Evolutionary conservation across 1,284 basidiomycete genomes (phyloP), one percentile per base, ranked within the genome.

Genomic region (Lignosus rhinocerotis): DNA sequence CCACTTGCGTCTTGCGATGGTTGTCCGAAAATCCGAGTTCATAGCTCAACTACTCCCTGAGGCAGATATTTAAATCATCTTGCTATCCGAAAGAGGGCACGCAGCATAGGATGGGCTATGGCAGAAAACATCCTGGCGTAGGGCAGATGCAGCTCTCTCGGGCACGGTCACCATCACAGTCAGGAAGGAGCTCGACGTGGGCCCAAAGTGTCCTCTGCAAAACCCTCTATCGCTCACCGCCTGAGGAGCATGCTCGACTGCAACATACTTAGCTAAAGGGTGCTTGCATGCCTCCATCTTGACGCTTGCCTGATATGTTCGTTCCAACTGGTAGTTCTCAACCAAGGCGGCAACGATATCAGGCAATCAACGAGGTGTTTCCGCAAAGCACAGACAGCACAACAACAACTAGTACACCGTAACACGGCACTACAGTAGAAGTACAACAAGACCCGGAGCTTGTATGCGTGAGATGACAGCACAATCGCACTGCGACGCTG

Each of bases 241-340:
- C 76, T 88, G 49, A 80, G 84, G 50, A 88, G 85, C 1, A 84
- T 89, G 58, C 80, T 83, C 31, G 80, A 83, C 66, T 83, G 82
- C 66, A 79, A 83, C 69, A 72, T 2, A 83, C 69, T 72, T 2
- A 25, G 25, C 2, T 25, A 25, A 4, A 25, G 25, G 25, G 4
- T 25, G 4, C 25, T 25, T 25, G 25, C 41, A 19, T 43, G 6
- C 4, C 17, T 19, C n/a, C 17, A 8, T 43, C 17, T 19, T 25
- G 25, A 25, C 25, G 25, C 2, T 4, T 25, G 25, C 25, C 2
- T 11, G 36, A 10, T 38, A 38, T 16, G 10, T 38, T 38, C 4
- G 25, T 25, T 25, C 25, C 4, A 25, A 25, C 25, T 25, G 25
- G 4, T 25, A 25, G 2, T 25, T 25, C 25, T 25, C 25, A 25